Evolutionary conservation across 2,329 filamentous ascomycete genomes (phyloP), one percentile per base, ranked within the genome.

Genomic region (Talaromyces atroroseus): DNA sequence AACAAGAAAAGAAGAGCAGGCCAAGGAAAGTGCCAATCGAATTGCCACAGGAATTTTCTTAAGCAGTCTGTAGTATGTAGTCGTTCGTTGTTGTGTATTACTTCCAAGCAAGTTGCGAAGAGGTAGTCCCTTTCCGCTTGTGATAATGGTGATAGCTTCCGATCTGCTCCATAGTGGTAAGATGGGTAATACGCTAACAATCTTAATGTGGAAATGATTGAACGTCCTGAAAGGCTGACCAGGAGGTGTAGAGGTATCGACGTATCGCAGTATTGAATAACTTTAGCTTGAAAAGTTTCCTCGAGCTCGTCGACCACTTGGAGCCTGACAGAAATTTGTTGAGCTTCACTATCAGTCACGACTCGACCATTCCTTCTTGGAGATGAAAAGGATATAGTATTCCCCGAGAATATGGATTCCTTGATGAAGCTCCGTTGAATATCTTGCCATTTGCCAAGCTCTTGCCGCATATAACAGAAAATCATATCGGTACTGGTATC

Each of bases 181-280:
- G 48, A 49, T 16, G 88, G 88, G 63, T 92, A 85, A 64, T 92
- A 88, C 2, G 90, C 80, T 58, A 91, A 80, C 32, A 94, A 78
- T 74, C 85, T 89, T 76, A 91, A 84, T 71, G 90, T 92, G 52
- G 85, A 85, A 73, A 90, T 82, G 60, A 92, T 84, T 34, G 92
- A 77, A 7, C 87, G 82, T 2, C 83, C 80, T 23, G 89, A 78
- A 32, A 86, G 87, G 3, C 82, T 84, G 8, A 81, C 82, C 29
- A 88, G 81, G 84, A 86, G 89, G 60, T 84, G 84, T 1, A 89
- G 72, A 0, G 81, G 77, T 47, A 81, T 70, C 20, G 60, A 73
- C 64, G 78, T 75, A 56, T 81, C 70, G 53, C 78, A 79, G 57
- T 83, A 75, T 42, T 72, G 72, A n/a, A 85, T 70, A 61, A 84